These are phyloP conservation scores for Xylariomycetidae sp. DNA, from an alignment of 2,329 filamentous ascomycete species.

Conservation along the genomic window DNA sequence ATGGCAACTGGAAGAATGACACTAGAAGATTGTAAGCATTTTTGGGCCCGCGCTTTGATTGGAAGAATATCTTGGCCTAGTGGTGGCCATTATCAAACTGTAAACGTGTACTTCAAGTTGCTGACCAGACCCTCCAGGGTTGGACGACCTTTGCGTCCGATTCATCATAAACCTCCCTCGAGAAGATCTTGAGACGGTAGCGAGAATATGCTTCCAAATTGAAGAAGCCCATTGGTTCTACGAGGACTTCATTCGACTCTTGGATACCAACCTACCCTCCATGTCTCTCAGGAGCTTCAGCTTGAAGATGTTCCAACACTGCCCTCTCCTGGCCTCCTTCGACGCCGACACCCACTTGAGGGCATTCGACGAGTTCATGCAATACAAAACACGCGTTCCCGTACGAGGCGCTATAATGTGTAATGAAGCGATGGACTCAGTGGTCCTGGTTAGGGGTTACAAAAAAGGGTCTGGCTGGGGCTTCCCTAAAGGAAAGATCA, in stretches of 20 bases:
- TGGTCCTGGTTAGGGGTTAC: conserved; percentile 93
- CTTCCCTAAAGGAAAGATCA: conserved; percentile 95
- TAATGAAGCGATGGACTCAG: conserved; percentile 90
- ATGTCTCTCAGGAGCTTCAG: conserved; percentile 84
- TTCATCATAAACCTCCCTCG: conserved; percentile 96
- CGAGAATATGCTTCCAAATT: conserved; percentile 96
- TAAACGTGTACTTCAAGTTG: conserved; percentile 5
- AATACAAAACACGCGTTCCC: conserved; percentile 91
- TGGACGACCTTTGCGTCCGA: conserved; percentile 95
- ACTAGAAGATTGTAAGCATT: conserved; percentile 73
- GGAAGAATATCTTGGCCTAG: not conserved
- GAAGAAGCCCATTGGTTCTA: conserved; percentile 99
- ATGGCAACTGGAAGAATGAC: conserved; percentile 79
- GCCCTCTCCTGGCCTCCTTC: conserved; percentile 79
- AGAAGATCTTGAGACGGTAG: conserved; percentile 83
- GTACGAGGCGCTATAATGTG: conserved; percentile 92
- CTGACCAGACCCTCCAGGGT: conserved; percentile 51
- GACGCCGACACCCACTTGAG: conserved; percentile 71
- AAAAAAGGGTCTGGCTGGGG: conserved; percentile 97
- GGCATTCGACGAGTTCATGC: conserved; percentile 87
- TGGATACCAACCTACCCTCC: conserved; percentile 79
- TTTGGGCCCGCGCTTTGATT: too few species aligned
- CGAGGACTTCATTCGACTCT: conserved; percentile 94
- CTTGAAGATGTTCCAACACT: conserved; percentile 88
- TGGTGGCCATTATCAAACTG: not conserved